Percentiles rank a stretch among this genome's conserved stretches.
Evolutionary conservation across 768 basidiomycete species (phyloP).

Genomic region (Agrocybe chaxingu): DNA sequence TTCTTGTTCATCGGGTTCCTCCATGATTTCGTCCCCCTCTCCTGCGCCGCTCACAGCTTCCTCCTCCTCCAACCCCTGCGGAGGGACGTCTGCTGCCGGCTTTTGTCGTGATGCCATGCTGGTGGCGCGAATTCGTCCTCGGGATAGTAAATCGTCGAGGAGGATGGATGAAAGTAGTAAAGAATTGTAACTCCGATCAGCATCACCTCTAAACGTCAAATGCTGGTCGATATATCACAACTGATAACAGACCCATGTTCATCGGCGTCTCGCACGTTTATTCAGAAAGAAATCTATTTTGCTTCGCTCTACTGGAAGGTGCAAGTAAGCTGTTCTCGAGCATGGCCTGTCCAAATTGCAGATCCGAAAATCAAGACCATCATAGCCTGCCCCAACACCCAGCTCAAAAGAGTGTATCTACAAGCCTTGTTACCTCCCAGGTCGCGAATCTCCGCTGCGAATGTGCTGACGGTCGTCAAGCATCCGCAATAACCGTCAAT

Average conservation of each 20-base stretch:
- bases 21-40: slow-evolving; percentile 78
- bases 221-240: too few species aligned
- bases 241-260: too few species aligned
- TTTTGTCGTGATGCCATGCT: slow-evolving; percentile 39
- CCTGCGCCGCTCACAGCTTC: slow-evolving; percentile 56
- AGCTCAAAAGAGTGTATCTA: slow-evolving; percentile 69
- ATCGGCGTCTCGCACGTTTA: neutral
- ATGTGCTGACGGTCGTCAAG: slow-evolving; percentile 92
- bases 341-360: slow-evolving; percentile 46
- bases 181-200: slow-evolving; percentile 36
- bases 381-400: slow-evolving; percentile 64
- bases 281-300: neutral
- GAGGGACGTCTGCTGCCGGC: slow-evolving; percentile 40
- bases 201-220: too few species aligned
- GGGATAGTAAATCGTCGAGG: slow-evolving; percentile 10
- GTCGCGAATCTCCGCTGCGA: slow-evolving; percentile 73
- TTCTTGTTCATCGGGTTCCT: slow-evolving; percentile 72
- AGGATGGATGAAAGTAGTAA: slow-evolving; percentile 8
- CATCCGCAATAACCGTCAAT: slow-evolving; percentile 94
- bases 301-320: slow-evolving; percentile 23
- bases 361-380: slow-evolving; percentile 73
- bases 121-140: slow-evolving; percentile 13
- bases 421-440: slow-evolving; percentile 56
- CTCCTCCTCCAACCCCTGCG: slow-evolving; percentile 57
- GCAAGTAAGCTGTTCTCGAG: slow-evolving; percentile 47